Evolutionary conservation across 495 filamentous ascomycete species (phyloP), one percentile per base, ranked within the genome.

Genomic region (Astrocystis sublimbata): DNA sequence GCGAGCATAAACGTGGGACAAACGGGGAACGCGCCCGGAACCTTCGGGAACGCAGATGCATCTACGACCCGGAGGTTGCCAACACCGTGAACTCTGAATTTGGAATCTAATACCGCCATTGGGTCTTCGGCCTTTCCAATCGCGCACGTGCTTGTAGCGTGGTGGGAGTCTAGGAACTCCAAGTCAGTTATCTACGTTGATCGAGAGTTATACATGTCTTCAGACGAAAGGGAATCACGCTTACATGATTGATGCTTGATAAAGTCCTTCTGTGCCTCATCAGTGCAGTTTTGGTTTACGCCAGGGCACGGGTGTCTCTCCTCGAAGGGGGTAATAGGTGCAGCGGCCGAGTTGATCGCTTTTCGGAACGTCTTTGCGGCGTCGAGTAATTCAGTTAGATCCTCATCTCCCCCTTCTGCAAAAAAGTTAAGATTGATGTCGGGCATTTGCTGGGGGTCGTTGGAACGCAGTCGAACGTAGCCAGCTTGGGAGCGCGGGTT

Each of bases 1-100:
- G 79, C 81, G 24, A 88, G 65, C 79, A 88, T 86, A 67, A 88
- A 87, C 2, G 85, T 85, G 4, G 86, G 79, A 41, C 83, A 69
- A 23, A 77, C 77, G n/a, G 84, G 81, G 43, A 85, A 89, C n/a
- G 79, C 81, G 0, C 86, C 86, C 0, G 80, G 82, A n/a, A 82
- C 79, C 13, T 71, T 68, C 0, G 84, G 81, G 61, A 83, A 84
- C 2, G 76, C 66, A 50, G 75, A 79, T 6, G 81, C 84, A 65
- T 88, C 85, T 23, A 88, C 83, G 1, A 85, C 82, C 4, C 82
- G 61, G 57, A 85, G 67, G 24, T 77, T 77, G 24, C 70, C 65
- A 1, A 81, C 75, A 3, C 82, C 82, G 5, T 75, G 65, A 5
- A 85, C 81, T 38, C 79, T 49, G 46, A 85, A 85, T 69, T 78